phyloP scores from a whole-genome alignment of 805 yeast species.

The Debaryomyces tyrocola region DNA sequence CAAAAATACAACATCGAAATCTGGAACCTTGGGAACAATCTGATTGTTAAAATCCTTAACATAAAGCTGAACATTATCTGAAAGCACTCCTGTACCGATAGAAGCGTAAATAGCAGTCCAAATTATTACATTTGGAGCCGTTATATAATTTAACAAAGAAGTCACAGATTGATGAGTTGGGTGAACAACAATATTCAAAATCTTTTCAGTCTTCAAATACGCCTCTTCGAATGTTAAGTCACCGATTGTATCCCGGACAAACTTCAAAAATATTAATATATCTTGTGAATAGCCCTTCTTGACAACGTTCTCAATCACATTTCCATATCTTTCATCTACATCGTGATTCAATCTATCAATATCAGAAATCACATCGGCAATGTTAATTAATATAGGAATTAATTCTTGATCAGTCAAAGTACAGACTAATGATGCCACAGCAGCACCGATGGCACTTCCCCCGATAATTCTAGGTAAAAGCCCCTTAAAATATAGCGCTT shows the following conservation, averaged over 20 bases:
- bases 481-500: conserved; percentile 72
- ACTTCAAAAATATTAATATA: conserved; percentile 72
- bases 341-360: conserved; percentile 51
- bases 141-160: conserved; percentile 77
- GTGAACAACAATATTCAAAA: conserved; percentile 81
- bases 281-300: conserved; percentile 86
- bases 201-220: conserved; percentile 70
- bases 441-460: conserved; percentile 93
- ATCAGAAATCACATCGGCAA: conserved; percentile 42
- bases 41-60: conserved; percentile 65
- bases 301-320: conserved; percentile 71
- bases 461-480: conserved; percentile 82
- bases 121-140: conserved; percentile 89
- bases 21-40: conserved; percentile 49
- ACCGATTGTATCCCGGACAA: conserved; percentile 73
- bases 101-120: conserved; percentile 90
- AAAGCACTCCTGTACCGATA: conserved; percentile 68
- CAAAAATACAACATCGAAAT: conserved; percentile 44
- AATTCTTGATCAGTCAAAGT: conserved; percentile 69
- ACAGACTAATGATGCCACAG: conserved; percentile 85
- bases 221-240: conserved; percentile 94
- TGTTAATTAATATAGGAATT: conserved; percentile 40
- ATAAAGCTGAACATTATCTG: conserved; percentile 54
- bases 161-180: conserved; percentile 75
- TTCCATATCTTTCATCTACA: conserved; percentile 61